These are phyloP conservation scores for Rachicladosporium sp. DNA, from an alignment of 2,329 filamentous ascomycete species.

Conservation along the genomic window DNA sequence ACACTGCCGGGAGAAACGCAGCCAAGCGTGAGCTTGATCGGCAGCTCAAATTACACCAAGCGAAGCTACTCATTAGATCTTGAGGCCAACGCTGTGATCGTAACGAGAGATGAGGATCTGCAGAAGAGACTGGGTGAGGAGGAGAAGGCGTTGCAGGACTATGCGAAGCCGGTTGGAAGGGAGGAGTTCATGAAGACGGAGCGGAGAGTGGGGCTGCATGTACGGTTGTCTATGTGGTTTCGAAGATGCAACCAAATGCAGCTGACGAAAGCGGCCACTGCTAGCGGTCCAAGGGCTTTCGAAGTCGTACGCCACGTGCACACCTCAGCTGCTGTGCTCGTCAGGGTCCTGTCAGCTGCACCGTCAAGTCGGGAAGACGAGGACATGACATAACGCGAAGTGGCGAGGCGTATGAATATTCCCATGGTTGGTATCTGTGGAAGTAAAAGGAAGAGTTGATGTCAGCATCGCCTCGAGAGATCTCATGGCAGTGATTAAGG, in stretches of 20 bases:
- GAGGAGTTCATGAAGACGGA: conserved; percentile 74
- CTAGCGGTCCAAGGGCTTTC: too few species aligned
- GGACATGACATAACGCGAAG: too few species aligned
- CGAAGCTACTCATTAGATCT: conserved; percentile 85
- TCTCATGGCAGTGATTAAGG: too few species aligned
- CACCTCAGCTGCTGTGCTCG: too few species aligned
- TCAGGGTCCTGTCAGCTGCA: too few species aligned
- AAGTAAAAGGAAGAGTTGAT: too few species aligned
- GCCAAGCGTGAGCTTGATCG: conserved; percentile 71
- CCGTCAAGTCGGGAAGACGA: too few species aligned
- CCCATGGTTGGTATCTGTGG: too few species aligned
- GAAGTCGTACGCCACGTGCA: too few species aligned
- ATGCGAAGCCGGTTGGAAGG: conserved; percentile 55
- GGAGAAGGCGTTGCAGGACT: conserved; percentile 64
- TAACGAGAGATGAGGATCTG: conserved; percentile 63
- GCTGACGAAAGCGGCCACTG: too few species aligned
- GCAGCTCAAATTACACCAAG: conserved; percentile 92
- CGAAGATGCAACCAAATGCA: conserved; percentile 40
- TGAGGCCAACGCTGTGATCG: conserved; percentile 75
- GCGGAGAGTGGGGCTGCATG: conserved; percentile 71
- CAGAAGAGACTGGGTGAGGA: conserved; percentile 66
- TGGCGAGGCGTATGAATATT: too few species aligned
- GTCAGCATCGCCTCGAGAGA: too few species aligned
- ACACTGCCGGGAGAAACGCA: conserved; percentile 51
- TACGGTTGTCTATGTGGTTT: conserved; percentile 86